Evolutionary conservation across 352 stramenopile genomes (phyloP), one percentile per base, ranked within the genome.

Genomic region (Phytophthora sojae): DNA sequence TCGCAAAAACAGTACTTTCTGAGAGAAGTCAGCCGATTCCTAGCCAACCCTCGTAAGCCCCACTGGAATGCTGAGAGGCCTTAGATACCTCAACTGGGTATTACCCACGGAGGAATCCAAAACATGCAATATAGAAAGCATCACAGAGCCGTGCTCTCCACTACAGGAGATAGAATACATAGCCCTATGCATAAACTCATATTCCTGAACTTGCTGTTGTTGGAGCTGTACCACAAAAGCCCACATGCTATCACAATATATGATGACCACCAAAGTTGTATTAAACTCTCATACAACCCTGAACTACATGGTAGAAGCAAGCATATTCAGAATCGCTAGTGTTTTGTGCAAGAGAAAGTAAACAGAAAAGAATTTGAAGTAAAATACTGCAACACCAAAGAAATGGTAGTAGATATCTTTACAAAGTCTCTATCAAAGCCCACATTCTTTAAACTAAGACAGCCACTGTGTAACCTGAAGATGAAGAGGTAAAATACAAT

Each of bases 241-340:
- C 35, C 35, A 15, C 12, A 44, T 12, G 35, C 35, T 15, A 44
- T 12, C 69, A 71, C 64, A 15, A 39, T 80, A 32, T 58, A 66
- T 26, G 68, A 83, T 42, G 71, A 80, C 61, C 78, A 83, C 19
- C 67, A 83, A 30, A 76, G 72, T 35, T 75, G 57, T 55, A 80
- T 83, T 51, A 68, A 80, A 61, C 21, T 78, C 0, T 61, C 69
- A 3, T 76, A 79, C 56, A 80, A 78, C 37, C 69, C 62, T 8
- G 62, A 74, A 23, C 37, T 73, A n/a, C 76, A 80, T 71, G 71
- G 62, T n/a, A 57, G 65, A 19, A 71, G 57, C 23, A 83, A 83
- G 39, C 73, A 79, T 56, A 83, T 81, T 42, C n/a, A n/a, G n/a
- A n/a, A n/a, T 35, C 35, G 35, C 35, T 44, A 44, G 14, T 47